Evolutionary conservation across 2,329 filamentous ascomycete genomes (phyloP).

Genomic region (Colletotrichum spaethianum): DNA sequence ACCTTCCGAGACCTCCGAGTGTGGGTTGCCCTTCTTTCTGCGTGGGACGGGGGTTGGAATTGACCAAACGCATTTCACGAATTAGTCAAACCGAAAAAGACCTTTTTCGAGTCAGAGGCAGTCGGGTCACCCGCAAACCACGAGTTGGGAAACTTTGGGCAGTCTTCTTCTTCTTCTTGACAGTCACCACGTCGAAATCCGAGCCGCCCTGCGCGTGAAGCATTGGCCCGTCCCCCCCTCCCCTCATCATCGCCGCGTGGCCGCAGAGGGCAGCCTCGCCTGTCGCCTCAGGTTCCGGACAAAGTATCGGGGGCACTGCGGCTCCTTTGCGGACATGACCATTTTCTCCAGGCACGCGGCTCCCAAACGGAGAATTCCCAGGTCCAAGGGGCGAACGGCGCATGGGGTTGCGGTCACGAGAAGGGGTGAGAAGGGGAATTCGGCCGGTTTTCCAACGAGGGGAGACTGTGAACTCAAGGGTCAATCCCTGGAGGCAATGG

Average conservation of each 20-base stretch:
- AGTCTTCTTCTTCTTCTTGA: not conserved
- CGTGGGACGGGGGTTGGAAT: not conserved
- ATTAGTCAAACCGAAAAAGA: not conserved
- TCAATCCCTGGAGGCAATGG: not conserved
- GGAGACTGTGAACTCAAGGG: not conserved
- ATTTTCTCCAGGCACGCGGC: conserved; percentile 9
- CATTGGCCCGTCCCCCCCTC: too few species aligned
- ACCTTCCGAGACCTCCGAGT: conserved; percentile 25
- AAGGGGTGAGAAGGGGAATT: not conserved
- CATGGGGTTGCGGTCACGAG: conserved; percentile 23
- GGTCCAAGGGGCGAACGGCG: not conserved
- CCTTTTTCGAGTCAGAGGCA: conserved; percentile 4
- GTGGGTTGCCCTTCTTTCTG: not conserved
- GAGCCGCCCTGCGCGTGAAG: not conserved
- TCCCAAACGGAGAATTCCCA: conserved; percentile 22
- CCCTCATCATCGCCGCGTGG: not conserved
- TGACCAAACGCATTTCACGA: conserved; percentile 5
- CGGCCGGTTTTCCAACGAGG: conserved; percentile 31
- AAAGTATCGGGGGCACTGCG: conserved; percentile 36
- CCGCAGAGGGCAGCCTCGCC: not conserved
- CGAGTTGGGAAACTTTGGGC: not conserved
- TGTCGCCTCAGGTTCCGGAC: conserved; percentile 15
- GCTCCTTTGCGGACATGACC: conserved; percentile 27
- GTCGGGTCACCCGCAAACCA: not conserved
- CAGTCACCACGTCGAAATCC: not conserved